These are phyloP conservation scores for Plasmodium ovale DNA, from an alignment of 169 alveolate species.

Conservation along the genomic window DNA sequence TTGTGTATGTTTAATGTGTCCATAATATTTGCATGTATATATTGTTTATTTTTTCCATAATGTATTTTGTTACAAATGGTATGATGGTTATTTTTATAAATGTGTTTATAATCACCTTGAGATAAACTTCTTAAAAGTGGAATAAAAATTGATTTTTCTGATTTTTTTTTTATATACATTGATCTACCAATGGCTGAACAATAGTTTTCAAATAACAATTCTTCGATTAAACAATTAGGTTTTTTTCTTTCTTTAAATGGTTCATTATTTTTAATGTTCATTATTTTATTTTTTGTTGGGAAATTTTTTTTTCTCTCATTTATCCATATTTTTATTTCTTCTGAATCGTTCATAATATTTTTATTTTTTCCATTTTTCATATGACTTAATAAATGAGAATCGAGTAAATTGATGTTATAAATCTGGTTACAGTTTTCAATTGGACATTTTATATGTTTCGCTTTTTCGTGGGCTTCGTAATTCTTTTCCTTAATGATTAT, in stretches of 20 bases:
- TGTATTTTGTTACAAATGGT: not conserved
- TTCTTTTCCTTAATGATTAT: constrained; percentile 11
- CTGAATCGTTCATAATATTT: constrained; percentile 30
- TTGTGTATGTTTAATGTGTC: constrained; percentile 69
- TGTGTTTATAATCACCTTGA: constrained; percentile 7
- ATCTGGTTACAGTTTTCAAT: constrained; percentile 56
- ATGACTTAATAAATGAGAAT: constrained; percentile 69
- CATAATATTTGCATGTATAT: not conserved
- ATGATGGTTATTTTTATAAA: constrained; percentile 47
- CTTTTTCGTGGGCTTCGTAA: constrained; percentile 40
- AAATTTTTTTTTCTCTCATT: constrained; percentile 67
- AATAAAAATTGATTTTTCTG: constrained; percentile 59
- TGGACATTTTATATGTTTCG: constrained; percentile 52
- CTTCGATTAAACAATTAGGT: constrained; percentile 70
- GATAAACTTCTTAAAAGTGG: constrained; percentile 31
- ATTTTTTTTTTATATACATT: constrained; percentile 24
- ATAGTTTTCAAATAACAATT: constrained; percentile 66
- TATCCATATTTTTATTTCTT: constrained; percentile 73
- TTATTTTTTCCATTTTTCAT: constrained; percentile 66
- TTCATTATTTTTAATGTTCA: constrained; percentile 10
- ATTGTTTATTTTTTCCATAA: not conserved
- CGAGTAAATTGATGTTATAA: constrained; percentile 38
- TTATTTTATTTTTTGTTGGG: constrained; percentile 49
- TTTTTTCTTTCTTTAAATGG: constrained; percentile 35
- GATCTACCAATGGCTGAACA: constrained; percentile 59